Conservation (phyloP, 805 yeast species). For the Lipomyces anomalus region DNA sequence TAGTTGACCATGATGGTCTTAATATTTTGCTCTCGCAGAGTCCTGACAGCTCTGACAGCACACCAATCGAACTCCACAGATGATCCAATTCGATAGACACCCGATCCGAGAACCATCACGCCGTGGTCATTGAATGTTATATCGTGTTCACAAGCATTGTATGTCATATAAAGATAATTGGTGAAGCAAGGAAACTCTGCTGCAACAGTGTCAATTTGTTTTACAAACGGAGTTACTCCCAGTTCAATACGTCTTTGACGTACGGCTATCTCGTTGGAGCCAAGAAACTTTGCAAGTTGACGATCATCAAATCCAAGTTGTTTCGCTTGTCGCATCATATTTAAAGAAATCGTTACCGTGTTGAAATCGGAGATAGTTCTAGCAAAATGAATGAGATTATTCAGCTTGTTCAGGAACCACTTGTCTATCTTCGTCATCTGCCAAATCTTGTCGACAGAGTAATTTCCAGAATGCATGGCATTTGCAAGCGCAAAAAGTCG, state of each 20-base stretch:
- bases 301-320: conserved; percentile 96
- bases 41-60: conserved; percentile 94
- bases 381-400: conserved; percentile 68
- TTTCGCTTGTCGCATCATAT: conserved; percentile 74
- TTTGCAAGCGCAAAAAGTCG: conserved; percentile 95
- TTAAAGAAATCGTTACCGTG: conserved; percentile 49
- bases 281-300: conserved; percentile 84
- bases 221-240: conserved; percentile 85
- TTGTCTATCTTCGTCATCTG: conserved; percentile 84
- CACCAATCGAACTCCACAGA: conserved; percentile 99
- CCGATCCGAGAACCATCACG: conserved; percentile 93
- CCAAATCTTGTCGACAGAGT: conserved; percentile 90
- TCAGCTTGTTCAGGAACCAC: conserved; percentile 90
- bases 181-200: conserved; percentile 98
- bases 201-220: conserved; percentile 94
- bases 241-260: conserved; percentile 82
- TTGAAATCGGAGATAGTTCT: conserved; percentile 35
- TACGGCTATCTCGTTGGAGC: conserved; percentile 87
- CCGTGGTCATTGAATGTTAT: conserved; percentile 87
- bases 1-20: conserved; percentile 96
- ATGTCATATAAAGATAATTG: conserved; percentile 89
- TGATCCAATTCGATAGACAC: conserved; percentile 98
- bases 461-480: conserved; percentile 73
- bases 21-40: conserved; percentile 75
- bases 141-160: conserved; percentile 86